Conservation (phyloP, 495 filamentous ascomycete species). For the Penicillium lagena region DNA sequence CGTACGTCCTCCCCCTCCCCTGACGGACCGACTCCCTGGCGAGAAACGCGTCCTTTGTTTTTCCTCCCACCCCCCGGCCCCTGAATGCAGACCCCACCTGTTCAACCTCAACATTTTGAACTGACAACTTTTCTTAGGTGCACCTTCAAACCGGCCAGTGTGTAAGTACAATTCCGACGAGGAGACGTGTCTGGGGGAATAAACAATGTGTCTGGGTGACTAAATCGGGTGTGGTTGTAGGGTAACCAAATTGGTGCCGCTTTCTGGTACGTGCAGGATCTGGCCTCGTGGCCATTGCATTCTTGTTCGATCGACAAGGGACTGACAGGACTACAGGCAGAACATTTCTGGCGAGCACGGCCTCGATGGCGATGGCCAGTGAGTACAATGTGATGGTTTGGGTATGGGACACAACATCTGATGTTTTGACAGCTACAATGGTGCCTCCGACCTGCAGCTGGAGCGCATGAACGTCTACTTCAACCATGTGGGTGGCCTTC, state of each 20-base stretch:
- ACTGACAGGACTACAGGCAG: constrained; percentile 57
- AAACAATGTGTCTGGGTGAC: constrained; percentile 5
- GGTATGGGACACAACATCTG: constrained; percentile 15
- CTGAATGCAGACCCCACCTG: constrained; percentile 39
- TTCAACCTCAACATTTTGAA: constrained; percentile 31
- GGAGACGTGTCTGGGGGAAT: constrained; percentile 5
- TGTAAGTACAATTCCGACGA: constrained; percentile 48
- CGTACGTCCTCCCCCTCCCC: constrained; percentile 50
- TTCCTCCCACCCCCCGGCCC: constrained; percentile 15
- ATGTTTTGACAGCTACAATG: constrained; percentile 71
- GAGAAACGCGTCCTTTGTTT: constrained; percentile 29
- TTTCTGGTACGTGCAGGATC: constrained; percentile 69
- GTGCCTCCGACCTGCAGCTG: constrained; percentile 95
- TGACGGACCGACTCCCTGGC: not conserved
- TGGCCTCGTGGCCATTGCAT: constrained; percentile 2
- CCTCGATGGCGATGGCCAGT: constrained; percentile 92
- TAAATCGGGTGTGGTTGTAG: constrained; percentile 41
- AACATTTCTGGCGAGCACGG: constrained; percentile 98
- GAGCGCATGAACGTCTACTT: constrained; percentile 99
- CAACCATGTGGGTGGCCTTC: constrained; percentile 72
- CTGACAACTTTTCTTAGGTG: constrained; percentile 58
- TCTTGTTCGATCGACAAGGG: constrained; percentile 15
- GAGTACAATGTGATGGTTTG: constrained; percentile 36
- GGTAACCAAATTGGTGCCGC: constrained; percentile 99
- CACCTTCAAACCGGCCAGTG: constrained; percentile 99